Conservation (phyloP, 192 early-diverging fungal genomes). For the Entrophospora sp. region DNA sequence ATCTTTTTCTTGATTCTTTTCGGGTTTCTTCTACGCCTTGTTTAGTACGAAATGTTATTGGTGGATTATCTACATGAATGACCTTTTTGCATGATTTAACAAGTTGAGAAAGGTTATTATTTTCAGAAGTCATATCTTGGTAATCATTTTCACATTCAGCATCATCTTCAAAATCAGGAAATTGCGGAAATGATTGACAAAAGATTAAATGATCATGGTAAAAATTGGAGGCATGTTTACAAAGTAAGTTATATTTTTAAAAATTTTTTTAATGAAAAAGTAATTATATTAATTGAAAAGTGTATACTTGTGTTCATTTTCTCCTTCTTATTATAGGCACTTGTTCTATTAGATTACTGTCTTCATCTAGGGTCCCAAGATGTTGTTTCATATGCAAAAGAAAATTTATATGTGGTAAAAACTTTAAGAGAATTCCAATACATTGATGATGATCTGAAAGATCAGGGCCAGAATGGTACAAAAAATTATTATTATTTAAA, state of each 20-base stretch:
- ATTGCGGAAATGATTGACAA: slow-evolving; percentile 99
- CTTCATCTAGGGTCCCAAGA: slow-evolving; percentile 77
- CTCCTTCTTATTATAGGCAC: slow-evolving; percentile 56
- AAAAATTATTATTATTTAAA: background rate
- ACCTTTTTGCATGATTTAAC: too few species aligned
- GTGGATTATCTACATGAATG: too few species aligned
- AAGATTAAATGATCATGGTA: slow-evolving; percentile 93
- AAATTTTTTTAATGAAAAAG: too few species aligned
- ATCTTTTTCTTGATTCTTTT: too few species aligned
- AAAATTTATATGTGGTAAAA: slow-evolving; percentile 90
- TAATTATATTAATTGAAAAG: too few species aligned
- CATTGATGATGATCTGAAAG: slow-evolving; percentile 84
- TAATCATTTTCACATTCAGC: too few species aligned
- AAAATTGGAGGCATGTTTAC: slow-evolving; percentile 97
- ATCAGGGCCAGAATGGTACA: slow-evolving; percentile 84
- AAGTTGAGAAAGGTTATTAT: too few species aligned
- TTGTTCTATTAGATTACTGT: slow-evolving; percentile 80
- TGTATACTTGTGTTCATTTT: background rate
- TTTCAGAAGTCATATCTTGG: too few species aligned
- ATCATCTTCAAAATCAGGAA: too few species aligned
- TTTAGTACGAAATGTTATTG: too few species aligned
- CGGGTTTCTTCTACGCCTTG: too few species aligned
- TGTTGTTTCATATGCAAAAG: slow-evolving; percentile 77
- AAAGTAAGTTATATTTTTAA: slow-evolving; percentile 72
- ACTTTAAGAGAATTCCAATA: slow-evolving; percentile 96